Percentiles rank a stretch among this genome's conserved stretches.
Evolutionary conservation across 108 stramenopile species (phyloP).

Genomic region (Discostella stelligeroides): DNA sequence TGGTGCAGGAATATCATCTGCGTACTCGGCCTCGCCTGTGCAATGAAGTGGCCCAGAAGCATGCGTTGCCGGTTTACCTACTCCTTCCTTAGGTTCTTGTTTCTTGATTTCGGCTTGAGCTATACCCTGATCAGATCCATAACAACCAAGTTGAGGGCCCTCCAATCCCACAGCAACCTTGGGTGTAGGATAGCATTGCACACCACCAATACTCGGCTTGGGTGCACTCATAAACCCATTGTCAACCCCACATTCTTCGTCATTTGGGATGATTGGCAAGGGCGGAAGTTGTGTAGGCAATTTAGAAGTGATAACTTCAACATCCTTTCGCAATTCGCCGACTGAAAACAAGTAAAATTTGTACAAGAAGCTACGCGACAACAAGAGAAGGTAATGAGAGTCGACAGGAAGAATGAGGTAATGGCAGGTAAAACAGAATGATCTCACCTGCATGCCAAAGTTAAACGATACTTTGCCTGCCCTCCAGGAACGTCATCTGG

Average conservation of each 20-base stretch:
- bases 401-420: not conserved
- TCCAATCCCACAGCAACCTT: conserved; percentile 75
- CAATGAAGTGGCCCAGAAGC: conserved; percentile 87
- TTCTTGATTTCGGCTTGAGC: conserved; percentile 27
- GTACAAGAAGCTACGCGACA: conserved; percentile 65
- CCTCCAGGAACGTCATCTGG: conserved; percentile 89
- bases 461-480: conserved; percentile 88
- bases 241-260: conserved; percentile 57
- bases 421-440: not conserved
- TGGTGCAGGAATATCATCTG: conserved; percentile 90
- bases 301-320: conserved; percentile 28
- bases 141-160: conserved; percentile 40
- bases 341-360: conserved; percentile 80
- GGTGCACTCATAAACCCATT: conserved; percentile 70
- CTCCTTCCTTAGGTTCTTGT: conserved; percentile 22
- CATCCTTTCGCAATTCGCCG: conserved; percentile 60
- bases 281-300: conserved; percentile 35
- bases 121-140: conserved; percentile 12
- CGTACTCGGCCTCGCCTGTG: conserved; percentile 91
- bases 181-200: conserved; percentile 81
- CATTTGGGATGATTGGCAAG: conserved; percentile 48
- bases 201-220: conserved; percentile 80
- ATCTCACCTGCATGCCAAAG: conserved; percentile 70
- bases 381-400: not conserved
- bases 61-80: conserved; percentile 82